phyloP scores from a whole-genome alignment of 2,329 filamentous ascomycete species.

The Colletotrichum sp. region DNA sequence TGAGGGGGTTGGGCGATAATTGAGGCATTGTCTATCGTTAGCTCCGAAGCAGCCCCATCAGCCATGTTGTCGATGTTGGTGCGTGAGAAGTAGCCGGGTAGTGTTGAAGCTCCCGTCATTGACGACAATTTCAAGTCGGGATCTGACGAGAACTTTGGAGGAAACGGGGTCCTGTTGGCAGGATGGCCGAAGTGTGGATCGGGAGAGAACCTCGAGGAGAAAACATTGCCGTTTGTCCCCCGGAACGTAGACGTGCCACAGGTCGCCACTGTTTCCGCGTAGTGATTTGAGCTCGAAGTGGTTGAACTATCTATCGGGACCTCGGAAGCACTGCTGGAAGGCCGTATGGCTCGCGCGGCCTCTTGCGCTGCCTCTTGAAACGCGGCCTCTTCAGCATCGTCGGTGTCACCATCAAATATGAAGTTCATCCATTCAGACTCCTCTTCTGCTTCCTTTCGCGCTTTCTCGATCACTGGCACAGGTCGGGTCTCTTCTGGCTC shows the following conservation, averaged over 20 bases:
- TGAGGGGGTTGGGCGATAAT: not conserved
- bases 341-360: not conserved
- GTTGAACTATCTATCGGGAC: too few species aligned
- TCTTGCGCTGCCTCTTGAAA: conserved; percentile 8
- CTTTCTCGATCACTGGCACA: not conserved
- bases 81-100: not conserved
- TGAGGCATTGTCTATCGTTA: not conserved
- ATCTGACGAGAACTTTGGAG: not conserved
- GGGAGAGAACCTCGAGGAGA: not conserved
- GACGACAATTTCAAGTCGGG: not conserved
- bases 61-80: not conserved
- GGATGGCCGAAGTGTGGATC: not conserved
- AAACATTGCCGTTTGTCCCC: not conserved
- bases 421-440: conserved; percentile 12
- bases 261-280: not conserved
- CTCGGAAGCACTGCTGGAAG: not conserved
- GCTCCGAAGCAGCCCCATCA: not conserved
- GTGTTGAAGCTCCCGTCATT: not conserved
- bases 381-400: not conserved
- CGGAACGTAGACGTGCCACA: not conserved
- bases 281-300: not conserved
- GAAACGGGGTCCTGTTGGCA: not conserved
- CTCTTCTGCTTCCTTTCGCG: not conserved
- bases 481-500: not conserved
- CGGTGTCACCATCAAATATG: conserved; percentile 1